Base-by-base conservation (phyloP, 352 stramenopile genomes). In the Discostella stelligera region DNA sequence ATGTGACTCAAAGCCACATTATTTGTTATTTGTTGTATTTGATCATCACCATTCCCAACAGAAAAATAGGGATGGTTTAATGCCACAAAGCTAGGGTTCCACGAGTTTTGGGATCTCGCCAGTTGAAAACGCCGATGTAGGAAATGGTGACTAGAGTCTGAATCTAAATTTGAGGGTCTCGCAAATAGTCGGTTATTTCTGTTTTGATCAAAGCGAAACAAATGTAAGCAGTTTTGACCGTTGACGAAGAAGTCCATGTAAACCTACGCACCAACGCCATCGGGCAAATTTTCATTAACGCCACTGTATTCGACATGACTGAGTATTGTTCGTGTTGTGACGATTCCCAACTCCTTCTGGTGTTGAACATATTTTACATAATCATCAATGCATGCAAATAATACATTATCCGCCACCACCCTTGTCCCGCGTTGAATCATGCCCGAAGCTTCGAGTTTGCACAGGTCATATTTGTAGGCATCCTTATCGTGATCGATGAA, bases 401-500 rank as follows among this genome's bases (percentile, higher is more conserved):
- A n/a, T 0, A 93, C 83, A 83, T 93, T 93, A 60, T 93, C 88
- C 3, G 88, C 88, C 21, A 83, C 79, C 6, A 93, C 86, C 50
- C 77, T 77, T 6, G 71, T 80, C 21, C 77, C 77, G 13, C 56
- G 25, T 37, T 65, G 48, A 16, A 93, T 79, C 27, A 86, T 65
- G n/a, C 66, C 66, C 6, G 59, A 55, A 11, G 32, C 11, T 77
- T 92, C 84, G 18, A 92, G 62, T 59, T 82, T 70, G 58, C 73
- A 53, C 0, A 93, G 66, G 77, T 93, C 84, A 7, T 65, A 52
- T 49, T 88, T 76, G 67, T 93, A 93, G 4, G 77, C 61, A 53
- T 85, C 82, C 62, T 93, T 93, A 55, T 92, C 86, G 63, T 93
- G 88, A 84, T 93, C 88, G 10, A 93, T 80, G 52, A 93, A 90